Evolutionary conservation across 257 asterid species (phyloP).

Genomic region (Nicotiana paniculata): DNA sequence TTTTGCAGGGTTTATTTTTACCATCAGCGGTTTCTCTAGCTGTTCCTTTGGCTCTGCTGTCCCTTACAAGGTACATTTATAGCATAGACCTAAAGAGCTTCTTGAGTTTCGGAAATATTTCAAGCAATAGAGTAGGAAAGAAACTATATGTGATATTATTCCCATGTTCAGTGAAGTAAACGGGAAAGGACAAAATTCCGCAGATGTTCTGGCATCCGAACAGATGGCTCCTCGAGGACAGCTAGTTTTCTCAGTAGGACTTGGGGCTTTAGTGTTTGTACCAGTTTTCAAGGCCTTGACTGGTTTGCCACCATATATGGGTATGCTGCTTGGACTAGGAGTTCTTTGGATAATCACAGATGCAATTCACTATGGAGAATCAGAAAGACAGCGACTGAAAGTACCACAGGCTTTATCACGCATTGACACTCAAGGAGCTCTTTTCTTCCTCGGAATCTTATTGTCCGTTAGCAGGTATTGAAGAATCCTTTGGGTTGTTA

Average conservation of each 20-base stretch:
- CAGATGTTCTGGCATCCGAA: conserved; percentile 76
- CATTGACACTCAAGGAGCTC: conserved; percentile 95
- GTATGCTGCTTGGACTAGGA: conserved; percentile 89
- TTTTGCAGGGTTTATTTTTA: conserved; percentile 57
- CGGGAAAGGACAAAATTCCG: conserved; percentile 52
- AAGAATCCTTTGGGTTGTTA: neutral
- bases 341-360: conserved; percentile 94
- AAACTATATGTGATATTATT: neutral
- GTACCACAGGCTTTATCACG: conserved; percentile 97
- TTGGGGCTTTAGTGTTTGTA: conserved; percentile 81
- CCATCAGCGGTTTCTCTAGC: conserved; percentile 77
- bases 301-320: conserved; percentile 97
- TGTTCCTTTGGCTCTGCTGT: conserved; percentile 92
- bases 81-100: conserved; percentile 12
- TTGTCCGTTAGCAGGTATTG: conserved; percentile 91
- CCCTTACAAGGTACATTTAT: conserved; percentile 74
- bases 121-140: conserved; percentile 8
- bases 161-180: conserved; percentile 63
- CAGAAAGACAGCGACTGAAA: conserved; percentile 75
- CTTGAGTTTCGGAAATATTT: conserved; percentile 1
- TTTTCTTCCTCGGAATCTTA: conserved; percentile 98
- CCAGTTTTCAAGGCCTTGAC: conserved; percentile 87
- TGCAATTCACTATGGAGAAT: conserved; percentile 95
- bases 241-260: conserved; percentile 78
- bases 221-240: conserved; percentile 97